Evolutionary conservation across 2,329 filamentous ascomycete genomes (phyloP).

Genomic region (Diatrype stigma): DNA sequence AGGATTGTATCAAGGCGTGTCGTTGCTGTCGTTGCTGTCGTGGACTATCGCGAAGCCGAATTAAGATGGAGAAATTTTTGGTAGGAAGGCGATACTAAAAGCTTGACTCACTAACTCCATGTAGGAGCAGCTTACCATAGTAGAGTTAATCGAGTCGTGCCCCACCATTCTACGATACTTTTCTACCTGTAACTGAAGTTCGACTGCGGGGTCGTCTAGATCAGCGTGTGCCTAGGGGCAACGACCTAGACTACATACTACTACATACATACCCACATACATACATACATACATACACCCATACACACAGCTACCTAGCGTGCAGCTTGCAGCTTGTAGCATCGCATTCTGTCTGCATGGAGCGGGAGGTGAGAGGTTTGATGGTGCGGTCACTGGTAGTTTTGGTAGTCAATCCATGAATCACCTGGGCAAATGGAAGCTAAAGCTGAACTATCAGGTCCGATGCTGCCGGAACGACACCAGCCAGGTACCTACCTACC

Average conservation of each 20-base stretch:
- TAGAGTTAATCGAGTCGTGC: constrained; percentile 25
- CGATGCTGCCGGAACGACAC: too few species aligned
- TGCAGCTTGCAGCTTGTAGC: too few species aligned
- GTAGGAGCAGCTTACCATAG: constrained; percentile 3
- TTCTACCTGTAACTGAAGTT: not conserved
- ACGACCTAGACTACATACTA: not conserved
- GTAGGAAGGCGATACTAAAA: not conserved
- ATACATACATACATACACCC: not conserved
- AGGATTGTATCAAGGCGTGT: not conserved
- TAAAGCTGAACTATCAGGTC: too few species aligned
- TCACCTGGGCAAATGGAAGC: too few species aligned
- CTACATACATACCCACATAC: not conserved
- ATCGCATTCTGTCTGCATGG: too few species aligned
- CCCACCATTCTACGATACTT: constrained; percentile 20
- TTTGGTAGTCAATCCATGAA: too few species aligned
- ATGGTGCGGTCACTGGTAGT: too few species aligned
- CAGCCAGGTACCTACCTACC: too few species aligned
- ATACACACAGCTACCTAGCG: too few species aligned
- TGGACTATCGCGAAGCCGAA: not conserved
- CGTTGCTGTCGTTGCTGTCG: not conserved
- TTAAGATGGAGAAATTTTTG: constrained; percentile 1
- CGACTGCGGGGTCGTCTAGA: not conserved
- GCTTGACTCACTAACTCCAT: too few species aligned
- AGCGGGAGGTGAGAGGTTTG: too few species aligned
- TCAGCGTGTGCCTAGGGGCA: not conserved